Percentiles rank a stretch among this genome's conserved stretches.
These are phyloP conservation scores for Aspergillus ruber DNA, from an alignment of 2,329 filamentous ascomycete species.

Conservation along the genomic window DNA sequence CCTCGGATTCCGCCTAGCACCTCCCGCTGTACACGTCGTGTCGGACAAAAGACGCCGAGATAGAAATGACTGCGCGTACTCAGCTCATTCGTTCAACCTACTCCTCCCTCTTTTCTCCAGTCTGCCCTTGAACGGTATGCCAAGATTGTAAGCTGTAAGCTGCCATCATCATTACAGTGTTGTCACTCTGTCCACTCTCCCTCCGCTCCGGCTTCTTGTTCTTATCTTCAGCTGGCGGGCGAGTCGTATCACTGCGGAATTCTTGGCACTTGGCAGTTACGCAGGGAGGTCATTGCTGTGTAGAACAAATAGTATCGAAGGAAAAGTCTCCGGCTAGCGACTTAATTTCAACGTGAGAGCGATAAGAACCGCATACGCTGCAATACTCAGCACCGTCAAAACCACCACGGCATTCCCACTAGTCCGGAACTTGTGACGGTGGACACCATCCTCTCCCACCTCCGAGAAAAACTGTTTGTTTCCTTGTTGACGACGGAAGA, in stretches of 20 bases:
- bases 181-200: neutral
- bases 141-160: too few relatives aligned
- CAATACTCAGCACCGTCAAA: constrained; percentile 56
- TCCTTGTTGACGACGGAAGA: constrained; percentile 82
- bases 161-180: too few relatives aligned
- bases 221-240: neutral
- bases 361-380: constrained; percentile 55
- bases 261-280: constrained; percentile 29
- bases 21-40: too few relatives aligned
- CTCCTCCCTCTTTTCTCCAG: too few relatives aligned
- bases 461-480: constrained; percentile 82
- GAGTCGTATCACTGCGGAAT: constrained; percentile 13
- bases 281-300: constrained; percentile 14
- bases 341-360: constrained; percentile 51
- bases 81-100: too few relatives aligned
- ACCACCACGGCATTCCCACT: constrained; percentile 61
- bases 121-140: too few relatives aligned
- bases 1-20: too few relatives aligned
- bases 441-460: constrained; percentile 52
- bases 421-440: constrained; percentile 57
- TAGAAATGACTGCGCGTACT: too few relatives aligned
- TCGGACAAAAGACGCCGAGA: too few relatives aligned
- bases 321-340: constrained; percentile 8
- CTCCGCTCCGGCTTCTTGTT: neutral
- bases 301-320: neutral